Evolutionary conservation across 345 rosid species (phyloP).

Genomic region (Eutrema heterophyllum): DNA sequence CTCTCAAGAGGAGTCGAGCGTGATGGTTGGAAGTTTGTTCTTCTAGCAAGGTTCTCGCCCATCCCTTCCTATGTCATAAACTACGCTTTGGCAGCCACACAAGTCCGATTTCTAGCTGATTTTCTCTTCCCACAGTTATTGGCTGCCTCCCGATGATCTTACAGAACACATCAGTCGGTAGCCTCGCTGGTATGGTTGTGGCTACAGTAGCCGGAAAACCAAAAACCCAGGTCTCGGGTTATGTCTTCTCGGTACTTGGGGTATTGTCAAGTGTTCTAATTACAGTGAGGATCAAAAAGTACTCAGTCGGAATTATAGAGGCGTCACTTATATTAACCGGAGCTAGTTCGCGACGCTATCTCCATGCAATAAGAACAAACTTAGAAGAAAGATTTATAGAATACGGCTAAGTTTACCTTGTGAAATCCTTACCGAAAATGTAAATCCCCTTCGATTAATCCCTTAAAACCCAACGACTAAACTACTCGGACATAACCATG

Average conservation of each 20-base stretch:
- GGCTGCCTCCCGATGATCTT: conserved; percentile 93
- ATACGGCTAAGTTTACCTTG: too few species aligned
- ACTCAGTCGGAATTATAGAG: conserved; percentile 46
- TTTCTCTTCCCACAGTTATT: conserved; percentile 80
- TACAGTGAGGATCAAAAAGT: conserved; percentile 68
- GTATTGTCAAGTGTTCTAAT: conserved; percentile 73
- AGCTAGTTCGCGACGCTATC: too few species aligned
- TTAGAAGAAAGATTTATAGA: too few species aligned
- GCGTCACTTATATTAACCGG: too few species aligned
- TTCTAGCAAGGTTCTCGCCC: conserved; percentile 95
- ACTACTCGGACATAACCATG: too few species aligned
- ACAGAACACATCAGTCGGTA: conserved; percentile 90
- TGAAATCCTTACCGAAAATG: too few species aligned
- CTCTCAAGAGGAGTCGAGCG: conserved; percentile 80
- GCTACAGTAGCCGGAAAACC: conserved; percentile 60
- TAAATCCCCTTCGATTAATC: too few species aligned
- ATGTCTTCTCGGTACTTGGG: conserved; percentile 69
- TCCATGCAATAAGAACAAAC: too few species aligned
- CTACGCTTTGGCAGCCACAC: conserved; percentile 87
- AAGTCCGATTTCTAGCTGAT: conserved; percentile 66
- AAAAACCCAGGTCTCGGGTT: conserved; percentile 62
- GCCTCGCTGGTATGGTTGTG: conserved; percentile 94
- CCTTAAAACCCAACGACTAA: too few species aligned
- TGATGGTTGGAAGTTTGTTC: conserved; percentile 93
- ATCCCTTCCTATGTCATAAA: conserved; percentile 84